Percentiles rank a stretch among this genome's conserved stretches.
Evolutionary conservation across 768 basidiomycete genomes (phyloP).

Genomic region (Boletellus ananas): DNA sequence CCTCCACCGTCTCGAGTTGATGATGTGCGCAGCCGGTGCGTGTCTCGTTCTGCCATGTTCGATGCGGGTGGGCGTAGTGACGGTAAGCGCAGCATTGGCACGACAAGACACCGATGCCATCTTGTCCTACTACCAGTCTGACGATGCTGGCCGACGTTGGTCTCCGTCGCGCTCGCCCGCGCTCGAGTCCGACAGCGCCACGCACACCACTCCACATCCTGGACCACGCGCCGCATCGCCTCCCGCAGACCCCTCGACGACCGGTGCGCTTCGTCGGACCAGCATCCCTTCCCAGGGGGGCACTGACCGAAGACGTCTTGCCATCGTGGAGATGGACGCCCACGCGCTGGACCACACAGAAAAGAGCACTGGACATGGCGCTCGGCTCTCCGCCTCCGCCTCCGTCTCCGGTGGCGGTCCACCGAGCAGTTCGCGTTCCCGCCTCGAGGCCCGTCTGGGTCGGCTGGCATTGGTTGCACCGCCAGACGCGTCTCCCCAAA

Average conservation of each 20-base stretch:
- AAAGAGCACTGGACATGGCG: slow-evolving; percentile 14
- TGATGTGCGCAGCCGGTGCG: slow-evolving; percentile 18
- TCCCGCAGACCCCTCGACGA: slow-evolving; percentile 27
- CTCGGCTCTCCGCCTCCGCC: slow-evolving; percentile 20
- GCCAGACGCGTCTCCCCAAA: slow-evolving; percentile 57
- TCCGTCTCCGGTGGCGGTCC: slow-evolving; percentile 28
- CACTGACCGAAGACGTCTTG: slow-evolving; percentile 61
- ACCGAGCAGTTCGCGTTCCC: slow-evolving; percentile 33
- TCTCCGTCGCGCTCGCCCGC: slow-evolving; percentile 38
- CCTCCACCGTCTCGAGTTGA: neutral
- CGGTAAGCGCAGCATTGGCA: neutral
- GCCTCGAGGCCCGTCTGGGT: slow-evolving; percentile 33
- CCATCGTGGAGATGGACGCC: slow-evolving; percentile 60
- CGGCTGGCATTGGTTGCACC: slow-evolving; percentile 70
- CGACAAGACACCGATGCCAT: slow-evolving; percentile 41
- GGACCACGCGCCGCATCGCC: slow-evolving; percentile 21
- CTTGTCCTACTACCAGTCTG: slow-evolving; percentile 54
- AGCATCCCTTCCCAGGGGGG: slow-evolving; percentile 56
- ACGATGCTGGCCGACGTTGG: slow-evolving; percentile 36
- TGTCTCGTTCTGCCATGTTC: slow-evolving; percentile 1
- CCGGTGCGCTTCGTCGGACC: slow-evolving; percentile 40
- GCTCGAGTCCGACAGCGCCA: slow-evolving; percentile 41
- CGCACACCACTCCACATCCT: slow-evolving; percentile 18
- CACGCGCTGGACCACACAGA: slow-evolving; percentile 18
- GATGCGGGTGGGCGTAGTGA: neutral